These are phyloP conservation scores for Glycine soja DNA, from an alignment of 306 rosid species.

Conservation along the genomic window DNA sequence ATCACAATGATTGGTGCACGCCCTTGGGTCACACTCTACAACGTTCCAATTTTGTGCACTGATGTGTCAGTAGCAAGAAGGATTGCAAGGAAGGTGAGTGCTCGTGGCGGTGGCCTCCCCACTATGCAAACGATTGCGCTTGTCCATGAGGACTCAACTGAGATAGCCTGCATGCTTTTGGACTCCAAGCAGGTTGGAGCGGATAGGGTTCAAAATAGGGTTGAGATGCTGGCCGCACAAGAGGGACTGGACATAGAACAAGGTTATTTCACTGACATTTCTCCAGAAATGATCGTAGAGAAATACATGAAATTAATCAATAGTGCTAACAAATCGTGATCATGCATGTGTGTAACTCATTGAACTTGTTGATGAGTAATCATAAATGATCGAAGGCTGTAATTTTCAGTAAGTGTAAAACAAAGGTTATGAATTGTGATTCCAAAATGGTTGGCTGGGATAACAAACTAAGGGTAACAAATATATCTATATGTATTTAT, in stretches of 20 bases:
- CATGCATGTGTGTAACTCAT: no score
- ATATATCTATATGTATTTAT: no score
- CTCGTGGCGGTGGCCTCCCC: constrained; percentile 94
- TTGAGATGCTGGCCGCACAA: constrained; percentile 73
- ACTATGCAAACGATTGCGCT: constrained; percentile 71
- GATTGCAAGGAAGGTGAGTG: constrained; percentile 81
- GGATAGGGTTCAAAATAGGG: constrained; percentile 70
- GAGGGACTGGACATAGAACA: constrained; percentile 83
- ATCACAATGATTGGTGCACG: constrained; percentile 83
- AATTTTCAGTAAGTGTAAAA: constrained; percentile 3
- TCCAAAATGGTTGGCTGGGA: no score
- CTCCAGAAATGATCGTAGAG: constrained; percentile 74
- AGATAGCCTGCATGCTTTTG: constrained; percentile 81
- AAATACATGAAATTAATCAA: constrained; percentile 56
- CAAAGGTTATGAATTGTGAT: not conserved
- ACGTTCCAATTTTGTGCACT: constrained; percentile 67
- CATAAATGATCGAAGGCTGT: not conserved
- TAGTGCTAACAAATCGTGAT: constrained; percentile 47
- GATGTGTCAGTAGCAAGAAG: constrained; percentile 59
- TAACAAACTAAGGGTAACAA: no score
- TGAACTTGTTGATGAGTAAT: no score
- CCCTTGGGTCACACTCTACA: constrained; percentile 76
- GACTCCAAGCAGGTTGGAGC: constrained; percentile 84
- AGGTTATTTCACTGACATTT: constrained; percentile 77
- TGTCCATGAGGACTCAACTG: constrained; percentile 67